These are phyloP conservation scores for Lasiosphaeria hispida DNA, from an alignment of 495 filamentous ascomycete species.

Conservation along the genomic window DNA sequence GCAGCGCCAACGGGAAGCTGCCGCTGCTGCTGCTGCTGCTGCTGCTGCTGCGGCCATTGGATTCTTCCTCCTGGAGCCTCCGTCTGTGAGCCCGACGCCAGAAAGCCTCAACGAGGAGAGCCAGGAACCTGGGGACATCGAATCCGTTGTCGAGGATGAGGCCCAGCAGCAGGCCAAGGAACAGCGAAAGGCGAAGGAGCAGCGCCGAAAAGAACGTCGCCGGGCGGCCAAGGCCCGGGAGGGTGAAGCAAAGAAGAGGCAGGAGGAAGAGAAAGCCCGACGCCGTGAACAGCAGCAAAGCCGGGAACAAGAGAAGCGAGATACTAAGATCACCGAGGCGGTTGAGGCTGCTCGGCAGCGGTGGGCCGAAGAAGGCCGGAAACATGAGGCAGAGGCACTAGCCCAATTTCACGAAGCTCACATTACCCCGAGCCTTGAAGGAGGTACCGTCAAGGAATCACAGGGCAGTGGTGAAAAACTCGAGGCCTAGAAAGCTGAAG, in stretches of 20 bases:
- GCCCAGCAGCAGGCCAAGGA: constrained; percentile 5
- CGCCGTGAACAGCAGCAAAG: background rate
- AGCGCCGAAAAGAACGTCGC: constrained; percentile 12
- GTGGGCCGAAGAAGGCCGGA: no score
- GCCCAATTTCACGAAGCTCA: no score
- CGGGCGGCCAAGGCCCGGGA: background rate
- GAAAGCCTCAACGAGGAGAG: background rate
- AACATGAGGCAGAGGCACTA: no score
- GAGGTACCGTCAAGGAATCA: no score
- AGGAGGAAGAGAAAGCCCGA: background rate
- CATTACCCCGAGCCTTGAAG: no score
- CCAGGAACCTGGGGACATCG: background rate
- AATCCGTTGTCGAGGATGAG: background rate
- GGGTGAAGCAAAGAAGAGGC: background rate
- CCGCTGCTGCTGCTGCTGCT: no score
- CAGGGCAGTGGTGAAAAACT: no score
- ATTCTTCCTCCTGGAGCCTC: no score
- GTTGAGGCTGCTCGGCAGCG: no score
- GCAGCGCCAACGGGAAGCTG: no score
- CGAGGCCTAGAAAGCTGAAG: no score
- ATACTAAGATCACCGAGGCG: background rate
- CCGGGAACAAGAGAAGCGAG: background rate
- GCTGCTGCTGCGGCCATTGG: no score
- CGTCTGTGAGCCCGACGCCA: background rate
- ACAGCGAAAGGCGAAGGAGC: constrained; percentile 7